Conservation (phyloP, 2,329 filamentous ascomycete species). For the Cercospora brassicicola region DNA sequence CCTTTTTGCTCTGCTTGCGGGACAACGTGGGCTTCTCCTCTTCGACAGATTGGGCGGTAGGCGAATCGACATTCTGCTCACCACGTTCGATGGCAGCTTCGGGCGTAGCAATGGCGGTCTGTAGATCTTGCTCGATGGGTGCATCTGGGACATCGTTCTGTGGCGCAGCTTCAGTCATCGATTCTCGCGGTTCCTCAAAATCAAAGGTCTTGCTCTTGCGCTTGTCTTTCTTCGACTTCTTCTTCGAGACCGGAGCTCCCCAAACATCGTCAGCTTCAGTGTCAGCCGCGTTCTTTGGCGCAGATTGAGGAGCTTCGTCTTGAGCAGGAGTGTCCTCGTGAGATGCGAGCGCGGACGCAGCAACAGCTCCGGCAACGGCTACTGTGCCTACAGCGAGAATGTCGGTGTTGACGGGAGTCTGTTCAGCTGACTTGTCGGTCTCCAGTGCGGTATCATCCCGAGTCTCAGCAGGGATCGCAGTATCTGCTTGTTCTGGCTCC, state of each 20-base stretch:
- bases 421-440: not conserved
- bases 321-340: not conserved
- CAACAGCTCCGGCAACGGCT: not conserved
- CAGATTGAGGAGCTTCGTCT: not conserved
- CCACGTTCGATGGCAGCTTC: not conserved
- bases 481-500: slow-evolving; percentile 13
- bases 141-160: not conserved
- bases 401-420: not conserved
- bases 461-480: not conserved
- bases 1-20: slow-evolving; percentile 30
- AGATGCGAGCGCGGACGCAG: not conserved
- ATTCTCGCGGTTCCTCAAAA: not conserved
- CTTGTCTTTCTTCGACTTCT: slow-evolving; percentile 35
- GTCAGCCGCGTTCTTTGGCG: not conserved
- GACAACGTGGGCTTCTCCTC: slow-evolving; percentile 11
- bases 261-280: not conserved
- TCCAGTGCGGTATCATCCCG: not conserved
- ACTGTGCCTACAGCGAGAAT: not conserved
- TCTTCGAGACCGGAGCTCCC: slow-evolving; percentile 19
- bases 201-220: slow-evolving; percentile 19
- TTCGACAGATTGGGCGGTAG: not conserved
- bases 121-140: not conserved
- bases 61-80: not conserved
- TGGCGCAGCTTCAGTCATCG: not conserved
- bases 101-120: not conserved